phyloP scores from a whole-genome alignment of 352 stramenopile genomes.

The Pythium volutum region DNA sequence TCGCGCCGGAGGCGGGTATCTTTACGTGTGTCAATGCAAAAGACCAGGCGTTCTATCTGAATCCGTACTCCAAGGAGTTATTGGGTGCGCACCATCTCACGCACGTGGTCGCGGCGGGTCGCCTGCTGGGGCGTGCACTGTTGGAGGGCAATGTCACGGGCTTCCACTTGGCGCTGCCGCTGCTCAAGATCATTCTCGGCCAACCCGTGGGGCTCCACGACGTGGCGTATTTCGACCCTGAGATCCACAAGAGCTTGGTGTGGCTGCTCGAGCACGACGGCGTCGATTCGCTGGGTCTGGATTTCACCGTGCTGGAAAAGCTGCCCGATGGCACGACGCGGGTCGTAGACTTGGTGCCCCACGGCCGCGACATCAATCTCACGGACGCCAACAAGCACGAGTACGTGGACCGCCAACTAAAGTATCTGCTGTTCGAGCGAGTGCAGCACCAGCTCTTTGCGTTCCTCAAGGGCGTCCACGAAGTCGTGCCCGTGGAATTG shows the following conservation, averaged over 20 bases:
- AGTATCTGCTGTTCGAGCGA: conserved; percentile 92
- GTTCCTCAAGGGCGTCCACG: conserved; percentile 95
- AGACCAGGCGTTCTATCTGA: conserved; percentile 58
- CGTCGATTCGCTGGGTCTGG: conserved; percentile 51
- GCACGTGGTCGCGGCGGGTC: conserved; percentile 56
- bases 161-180: conserved; percentile 92
- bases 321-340: conserved; percentile 16
- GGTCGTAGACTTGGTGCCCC: conserved; percentile 53
- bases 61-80: conserved; percentile 56
- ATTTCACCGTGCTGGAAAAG: conserved; percentile 56
- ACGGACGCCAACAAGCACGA: conserved; percentile 94
- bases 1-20: conserved; percentile 41
- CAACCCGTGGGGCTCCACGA: conserved; percentile 94
- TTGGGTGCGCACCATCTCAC: conserved; percentile 67
- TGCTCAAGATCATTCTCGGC: conserved; percentile 97
- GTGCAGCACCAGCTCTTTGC: conserved; percentile 87
- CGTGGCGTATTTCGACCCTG: conserved; percentile 82
- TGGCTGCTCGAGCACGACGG: conserved; percentile 66
- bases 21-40: conserved; percentile 52
- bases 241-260: conserved; percentile 53
- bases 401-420: conserved; percentile 91
- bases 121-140: conserved; percentile 58
- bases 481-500: conserved; percentile 89
- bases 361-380: conserved; percentile 71
- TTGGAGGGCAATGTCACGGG: conserved; percentile 92